Evolutionary conservation across 108 stramenopile genomes (phyloP), one percentile per base, ranked within the genome.

Genomic region (Fistulifera solaris): DNA sequence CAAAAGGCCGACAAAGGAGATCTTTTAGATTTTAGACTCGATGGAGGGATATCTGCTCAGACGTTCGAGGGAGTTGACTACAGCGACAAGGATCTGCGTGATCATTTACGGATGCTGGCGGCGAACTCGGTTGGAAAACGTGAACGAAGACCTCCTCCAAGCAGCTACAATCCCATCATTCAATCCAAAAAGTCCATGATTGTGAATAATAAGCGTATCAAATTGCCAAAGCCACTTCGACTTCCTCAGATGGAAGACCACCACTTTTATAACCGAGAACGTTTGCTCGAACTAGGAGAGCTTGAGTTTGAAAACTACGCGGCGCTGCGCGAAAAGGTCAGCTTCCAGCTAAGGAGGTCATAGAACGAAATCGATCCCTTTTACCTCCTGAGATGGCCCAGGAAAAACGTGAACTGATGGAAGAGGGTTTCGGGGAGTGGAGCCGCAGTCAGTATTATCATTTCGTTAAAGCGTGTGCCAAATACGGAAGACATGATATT

Each of bases 391-490:
- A 90, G 52, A 61, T 86, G 28, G 82, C 70, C 12, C 67, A 86
- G 25, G 92, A 92, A 67, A 89, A 87, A 65, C 58, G 38, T 39
- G 83, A 82, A 38, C 81, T 99, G 1, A 67, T 99, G 8, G 80
- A 76, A 2, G 93, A 86, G 58, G 97, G 95, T 17, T 99, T 98
- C 48, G 82, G 85, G 7, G 72, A 85, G 45, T 97, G 96, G 97
- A 93, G 72, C 27, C 65, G 88, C 17, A 73, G 72, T 58, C 93
- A 98, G 52, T 96, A 86, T 66, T 89, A 83, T 49, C 61, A 70
- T 52, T 96, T 96, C 74, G 85, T 97, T 35, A 85, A 87, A 52
- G 92, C 96, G 0, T 65, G 68, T 35, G 87, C 95, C 38, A 93
- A 93, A 65, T 84, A 83, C 61, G 99, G 99, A 1, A 64, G 97